These are phyloP conservation scores for Bolboschoenoplectus hybrid DNA, from an alignment of 202 grass and related monocot genomes.

Conservation along the genomic window DNA sequence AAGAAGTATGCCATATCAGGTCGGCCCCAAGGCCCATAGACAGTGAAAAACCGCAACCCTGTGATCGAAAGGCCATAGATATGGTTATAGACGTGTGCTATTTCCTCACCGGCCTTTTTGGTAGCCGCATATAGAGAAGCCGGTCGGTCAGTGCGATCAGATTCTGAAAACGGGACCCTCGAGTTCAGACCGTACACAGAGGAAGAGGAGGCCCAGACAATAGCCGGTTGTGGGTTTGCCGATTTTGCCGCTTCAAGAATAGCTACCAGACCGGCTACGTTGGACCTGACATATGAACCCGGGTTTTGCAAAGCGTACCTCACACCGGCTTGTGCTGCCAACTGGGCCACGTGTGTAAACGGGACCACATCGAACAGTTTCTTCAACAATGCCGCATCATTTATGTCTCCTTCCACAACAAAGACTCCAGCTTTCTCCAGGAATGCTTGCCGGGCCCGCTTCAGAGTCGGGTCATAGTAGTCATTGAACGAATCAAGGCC, in stretches of 20 bases:
- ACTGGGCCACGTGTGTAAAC: slow-evolving; percentile 87
- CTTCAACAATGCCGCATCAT: slow-evolving; percentile 63
- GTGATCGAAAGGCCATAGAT: slow-evolving; percentile 94
- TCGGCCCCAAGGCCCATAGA: slow-evolving; percentile 87
- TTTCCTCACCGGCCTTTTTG: slow-evolving; percentile 94
- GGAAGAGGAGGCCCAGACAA: slow-evolving; percentile 88
- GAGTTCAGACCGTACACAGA: slow-evolving; percentile 86
- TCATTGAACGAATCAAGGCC: slow-evolving; percentile 87
- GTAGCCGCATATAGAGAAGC: slow-evolving; percentile 92
- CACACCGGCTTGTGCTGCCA: slow-evolving; percentile 92
- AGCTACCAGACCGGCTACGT: slow-evolving; percentile 67
- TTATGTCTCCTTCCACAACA: slow-evolving; percentile 84
- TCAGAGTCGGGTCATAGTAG: slow-evolving; percentile 83
- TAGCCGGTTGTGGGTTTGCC: slow-evolving; percentile 69
- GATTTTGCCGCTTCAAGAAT: slow-evolving; percentile 69
- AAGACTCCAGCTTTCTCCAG: slow-evolving; percentile 69
- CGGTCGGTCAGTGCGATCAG: slow-evolving; percentile 84
- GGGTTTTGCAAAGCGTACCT: slow-evolving; percentile 78
- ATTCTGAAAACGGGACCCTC: slow-evolving; percentile 81
- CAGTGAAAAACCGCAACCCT: slow-evolving; percentile 79
- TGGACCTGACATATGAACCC: slow-evolving; percentile 73
- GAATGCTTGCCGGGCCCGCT: slow-evolving; percentile 63
- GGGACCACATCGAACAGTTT: slow-evolving; percentile 83
- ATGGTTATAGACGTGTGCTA: slow-evolving; percentile 91
- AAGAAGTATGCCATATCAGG: slow-evolving; percentile 93